Conservation (phyloP, 2,329 filamentous ascomycete species). For the Emmonsiellopsis sp. region DNA sequence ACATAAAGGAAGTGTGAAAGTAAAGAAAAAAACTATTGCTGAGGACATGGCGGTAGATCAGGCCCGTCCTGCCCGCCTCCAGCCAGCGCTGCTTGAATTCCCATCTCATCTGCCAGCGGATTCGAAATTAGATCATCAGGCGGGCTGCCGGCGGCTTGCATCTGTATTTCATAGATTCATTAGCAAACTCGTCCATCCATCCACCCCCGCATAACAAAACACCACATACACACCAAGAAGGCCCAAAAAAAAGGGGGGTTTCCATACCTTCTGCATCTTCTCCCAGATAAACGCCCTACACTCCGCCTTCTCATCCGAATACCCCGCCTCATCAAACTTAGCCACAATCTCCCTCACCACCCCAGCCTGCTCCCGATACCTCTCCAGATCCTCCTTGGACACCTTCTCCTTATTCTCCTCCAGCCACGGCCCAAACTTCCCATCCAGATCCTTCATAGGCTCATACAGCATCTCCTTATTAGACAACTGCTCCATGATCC, state of each 20-base stretch:
- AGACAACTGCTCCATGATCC: slow-evolving; percentile 98
- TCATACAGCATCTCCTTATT: slow-evolving; percentile 98
- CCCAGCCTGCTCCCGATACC: slow-evolving; percentile 71
- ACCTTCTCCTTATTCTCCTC: slow-evolving; percentile 60
- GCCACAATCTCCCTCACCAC: slow-evolving; percentile 78
- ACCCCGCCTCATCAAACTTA: slow-evolving; percentile 76
- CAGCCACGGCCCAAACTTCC: slow-evolving; percentile 88
- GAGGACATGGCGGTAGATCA: slow-evolving; percentile 53
- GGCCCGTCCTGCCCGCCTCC: slow-evolving; percentile 20
- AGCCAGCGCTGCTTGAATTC: slow-evolving; percentile 62
- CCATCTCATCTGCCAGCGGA: slow-evolving; percentile 61
- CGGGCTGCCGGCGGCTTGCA: slow-evolving; percentile 91
- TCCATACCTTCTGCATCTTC: slow-evolving; percentile 85
- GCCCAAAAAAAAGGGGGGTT: slow-evolving; percentile 7
- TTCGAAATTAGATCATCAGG: slow-evolving; percentile 70
- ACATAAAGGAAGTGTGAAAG: not conserved
- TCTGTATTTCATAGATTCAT: slow-evolving; percentile 46
- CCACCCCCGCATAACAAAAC: not conserved
- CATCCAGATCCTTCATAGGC: slow-evolving; percentile 93
- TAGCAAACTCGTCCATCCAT: not conserved
- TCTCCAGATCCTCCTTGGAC: slow-evolving; percentile 59
- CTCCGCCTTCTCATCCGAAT: slow-evolving; percentile 69
- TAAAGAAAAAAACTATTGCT: slow-evolving; percentile 39
- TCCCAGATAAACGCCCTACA: slow-evolving; percentile 93
- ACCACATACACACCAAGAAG: not conserved